phyloP scores from a whole-genome alignment of 2,329 filamentous ascomycete species.

The Fonsecaea pugnacius region DNA sequence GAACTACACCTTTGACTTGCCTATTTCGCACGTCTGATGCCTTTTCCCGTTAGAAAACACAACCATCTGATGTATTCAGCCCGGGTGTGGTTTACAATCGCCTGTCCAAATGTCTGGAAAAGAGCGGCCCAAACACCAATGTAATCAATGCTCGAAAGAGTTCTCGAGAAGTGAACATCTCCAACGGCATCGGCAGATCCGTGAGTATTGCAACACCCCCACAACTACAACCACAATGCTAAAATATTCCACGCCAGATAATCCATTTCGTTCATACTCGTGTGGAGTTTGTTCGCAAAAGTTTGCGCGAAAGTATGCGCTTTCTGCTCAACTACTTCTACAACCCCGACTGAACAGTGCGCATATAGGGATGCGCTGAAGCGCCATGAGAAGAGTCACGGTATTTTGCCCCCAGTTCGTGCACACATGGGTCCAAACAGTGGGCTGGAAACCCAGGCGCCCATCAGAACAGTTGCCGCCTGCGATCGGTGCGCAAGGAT shows the following conservation, averaged over 20 bases:
- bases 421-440: neutral
- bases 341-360: neutral
- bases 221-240: neutral
- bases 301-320: neutral
- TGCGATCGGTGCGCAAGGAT: constrained; percentile 6
- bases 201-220: neutral
- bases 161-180: neutral
- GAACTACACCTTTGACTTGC: neutral
- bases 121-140: neutral
- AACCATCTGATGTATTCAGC: neutral
- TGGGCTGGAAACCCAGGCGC: neutral
- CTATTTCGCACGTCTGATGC: neutral
- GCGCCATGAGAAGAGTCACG: neutral
- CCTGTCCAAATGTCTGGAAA: neutral
- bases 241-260: neutral
- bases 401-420: neutral
- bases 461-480: neutral
- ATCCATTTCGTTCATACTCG: neutral
- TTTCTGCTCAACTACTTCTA: neutral
- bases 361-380: neutral
- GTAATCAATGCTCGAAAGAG: neutral
- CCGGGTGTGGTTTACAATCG: neutral
- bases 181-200: neutral
- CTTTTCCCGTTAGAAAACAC: neutral
- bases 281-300: neutral